Evolutionary conservation across 768 basidiomycete genomes (phyloP).

Genomic region (Sarcomyxa edulis): DNA sequence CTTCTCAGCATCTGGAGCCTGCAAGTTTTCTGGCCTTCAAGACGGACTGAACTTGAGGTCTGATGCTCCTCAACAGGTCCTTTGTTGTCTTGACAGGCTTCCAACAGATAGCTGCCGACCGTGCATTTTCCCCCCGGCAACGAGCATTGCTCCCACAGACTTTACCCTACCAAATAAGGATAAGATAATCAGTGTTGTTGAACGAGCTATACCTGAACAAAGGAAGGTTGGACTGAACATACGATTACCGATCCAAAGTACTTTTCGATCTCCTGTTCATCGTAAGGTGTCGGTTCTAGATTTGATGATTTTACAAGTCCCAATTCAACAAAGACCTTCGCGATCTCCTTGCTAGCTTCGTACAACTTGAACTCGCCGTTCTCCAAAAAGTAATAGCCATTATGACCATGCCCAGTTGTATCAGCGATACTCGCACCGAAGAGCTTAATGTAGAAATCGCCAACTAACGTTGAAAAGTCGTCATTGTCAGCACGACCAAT

Average conservation of each 20-base stretch:
- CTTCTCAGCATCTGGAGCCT: too few species aligned
- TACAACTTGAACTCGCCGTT: slow-evolving; percentile 39
- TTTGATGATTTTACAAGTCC: slow-evolving; percentile 26
- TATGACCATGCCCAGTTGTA: slow-evolving; percentile 33
- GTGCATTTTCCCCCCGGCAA: slow-evolving; percentile 27
- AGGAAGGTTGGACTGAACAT: slow-evolving; percentile 1
- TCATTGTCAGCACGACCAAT: too few species aligned
- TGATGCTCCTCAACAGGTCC: slow-evolving; percentile 37
- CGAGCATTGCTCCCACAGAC: slow-evolving; percentile 35
- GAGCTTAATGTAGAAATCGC: slow-evolving; percentile 36
- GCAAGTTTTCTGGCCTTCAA: too few species aligned
- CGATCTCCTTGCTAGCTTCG: slow-evolving; percentile 30
- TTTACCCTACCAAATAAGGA: slow-evolving; percentile 23
- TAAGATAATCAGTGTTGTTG: too few species aligned
- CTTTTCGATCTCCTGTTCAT: slow-evolving; percentile 31
- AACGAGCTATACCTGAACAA: not conserved
- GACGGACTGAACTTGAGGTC: slow-evolving; percentile 28
- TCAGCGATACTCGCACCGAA: slow-evolving; percentile 29
- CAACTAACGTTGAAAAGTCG: slow-evolving; percentile 32
- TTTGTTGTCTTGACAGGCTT: slow-evolving; percentile 31
- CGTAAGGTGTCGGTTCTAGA: slow-evolving; percentile 43
- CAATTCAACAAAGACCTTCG: slow-evolving; percentile 25
- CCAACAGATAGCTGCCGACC: slow-evolving; percentile 38
- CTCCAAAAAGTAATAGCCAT: slow-evolving; percentile 46
- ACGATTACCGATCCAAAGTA: slow-evolving; percentile 35